Conservation (phyloP, 1,284 basidiomycete genomes). For the Melampsora occidentalis region DNA sequence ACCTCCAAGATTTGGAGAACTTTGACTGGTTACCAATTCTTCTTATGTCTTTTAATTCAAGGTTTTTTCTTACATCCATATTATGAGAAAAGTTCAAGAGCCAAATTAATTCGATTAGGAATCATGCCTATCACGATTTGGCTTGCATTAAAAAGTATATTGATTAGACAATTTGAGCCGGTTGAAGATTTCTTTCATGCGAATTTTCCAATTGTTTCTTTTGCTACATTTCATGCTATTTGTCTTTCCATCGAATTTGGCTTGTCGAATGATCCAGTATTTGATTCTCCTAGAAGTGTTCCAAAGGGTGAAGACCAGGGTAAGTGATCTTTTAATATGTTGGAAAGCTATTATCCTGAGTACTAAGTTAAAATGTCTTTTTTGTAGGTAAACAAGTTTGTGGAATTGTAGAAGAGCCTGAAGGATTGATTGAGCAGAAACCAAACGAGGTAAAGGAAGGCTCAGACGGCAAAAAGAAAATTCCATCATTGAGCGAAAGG, state of each 20-base stretch:
- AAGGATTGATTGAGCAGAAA: too few relatives aligned
- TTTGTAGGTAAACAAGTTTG: too few relatives aligned
- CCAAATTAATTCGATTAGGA: constrained; percentile 5
- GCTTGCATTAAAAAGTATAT: constrained; percentile 5
- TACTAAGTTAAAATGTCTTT: too few relatives aligned
- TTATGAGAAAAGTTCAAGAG: constrained; percentile 7
- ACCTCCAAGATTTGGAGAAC: neutral
- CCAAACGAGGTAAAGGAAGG: too few relatives aligned
- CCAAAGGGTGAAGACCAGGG: neutral
- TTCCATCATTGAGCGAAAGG: constrained; percentile 22
- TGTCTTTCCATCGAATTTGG: constrained; percentile 39
- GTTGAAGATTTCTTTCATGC: constrained; percentile 39
- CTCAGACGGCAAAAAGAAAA: too few relatives aligned
- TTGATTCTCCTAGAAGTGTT: neutral
- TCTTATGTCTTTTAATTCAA: constrained; percentile 26
- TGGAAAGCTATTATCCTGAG: too few relatives aligned
- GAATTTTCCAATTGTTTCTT: constrained; percentile 31
- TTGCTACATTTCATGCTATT: constrained; percentile 38
- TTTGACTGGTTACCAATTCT: constrained; percentile 27
- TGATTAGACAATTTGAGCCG: constrained; percentile 23
- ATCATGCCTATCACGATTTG: constrained; percentile 39
- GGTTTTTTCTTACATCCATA: constrained; percentile 30
- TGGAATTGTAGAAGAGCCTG: too few relatives aligned
- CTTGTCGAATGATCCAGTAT: constrained; percentile 14
- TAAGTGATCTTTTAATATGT: neutral